phyloP scores from a whole-genome alignment of 2,329 filamentous ascomycete species.

The Aureobasidium uvarum region DNA sequence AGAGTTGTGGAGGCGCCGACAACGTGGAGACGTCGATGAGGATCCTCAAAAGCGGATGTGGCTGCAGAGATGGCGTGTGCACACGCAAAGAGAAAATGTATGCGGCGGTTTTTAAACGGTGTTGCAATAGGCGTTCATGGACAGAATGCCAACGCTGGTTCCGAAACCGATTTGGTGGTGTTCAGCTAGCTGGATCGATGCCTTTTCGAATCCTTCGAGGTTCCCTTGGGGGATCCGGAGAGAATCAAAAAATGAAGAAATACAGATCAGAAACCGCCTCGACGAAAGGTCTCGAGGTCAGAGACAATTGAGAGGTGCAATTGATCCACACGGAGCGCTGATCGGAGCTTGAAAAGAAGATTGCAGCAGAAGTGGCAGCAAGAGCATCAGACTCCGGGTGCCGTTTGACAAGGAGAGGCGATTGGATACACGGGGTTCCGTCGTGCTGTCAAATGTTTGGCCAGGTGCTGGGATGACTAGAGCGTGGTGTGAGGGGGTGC shows the following conservation, averaged over 20 bases:
- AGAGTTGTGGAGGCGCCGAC: conserved; percentile 22
- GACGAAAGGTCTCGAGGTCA: conserved; percentile 17
- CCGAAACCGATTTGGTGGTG: conserved; percentile 6
- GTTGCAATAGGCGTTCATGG: conserved; percentile 21
- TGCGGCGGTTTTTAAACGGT: conserved; percentile 20
- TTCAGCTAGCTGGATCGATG: conserved; percentile 11
- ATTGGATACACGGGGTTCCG: conserved; percentile 21
- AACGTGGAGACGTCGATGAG: conserved; percentile 36
- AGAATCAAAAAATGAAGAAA: neutral
- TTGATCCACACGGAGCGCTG: conserved; percentile 22
- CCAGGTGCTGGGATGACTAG: conserved; percentile 26
- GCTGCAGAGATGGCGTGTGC: conserved; percentile 67
- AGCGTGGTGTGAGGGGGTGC: conserved; percentile 27
- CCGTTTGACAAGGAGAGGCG: conserved; percentile 23
- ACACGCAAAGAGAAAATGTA: conserved; percentile 33
- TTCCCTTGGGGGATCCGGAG: neutral
- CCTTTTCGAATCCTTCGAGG: neutral
- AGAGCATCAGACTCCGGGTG: conserved; percentile 21
- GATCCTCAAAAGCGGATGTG: conserved; percentile 72
- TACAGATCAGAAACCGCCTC: neutral
- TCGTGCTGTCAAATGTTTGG: conserved; percentile 27
- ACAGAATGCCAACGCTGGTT: conserved; percentile 23
- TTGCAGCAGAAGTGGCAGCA: conserved; percentile 23
- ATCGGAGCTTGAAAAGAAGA: conserved; percentile 24
- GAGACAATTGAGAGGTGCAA: conserved; percentile 11